phyloP scores from a whole-genome alignment of 371 early-diverging fungal genomes.

The Mucor piriformis region DNA sequence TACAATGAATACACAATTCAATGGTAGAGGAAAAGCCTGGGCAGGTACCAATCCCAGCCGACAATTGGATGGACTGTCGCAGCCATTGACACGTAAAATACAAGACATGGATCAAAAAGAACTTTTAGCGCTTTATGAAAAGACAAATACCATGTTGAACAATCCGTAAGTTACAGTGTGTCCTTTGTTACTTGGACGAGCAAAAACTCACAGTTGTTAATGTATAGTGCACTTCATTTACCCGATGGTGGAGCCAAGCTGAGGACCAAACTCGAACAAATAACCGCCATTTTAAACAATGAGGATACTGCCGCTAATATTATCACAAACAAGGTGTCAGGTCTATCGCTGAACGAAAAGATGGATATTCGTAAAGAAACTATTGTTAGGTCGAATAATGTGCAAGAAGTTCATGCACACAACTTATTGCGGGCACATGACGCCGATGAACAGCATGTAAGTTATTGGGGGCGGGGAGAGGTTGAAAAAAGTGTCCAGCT shows the following conservation, averaged over 20 bases:
- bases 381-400: slow-evolving; percentile 14
- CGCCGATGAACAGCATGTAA: neutral
- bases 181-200: neutral
- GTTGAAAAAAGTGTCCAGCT: neutral
- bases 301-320: slow-evolving; percentile 2
- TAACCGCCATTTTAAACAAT: slow-evolving; percentile 17
- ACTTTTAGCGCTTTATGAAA: slow-evolving; percentile 8
- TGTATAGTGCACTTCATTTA: slow-evolving; percentile 17
- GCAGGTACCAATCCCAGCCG: neutral
- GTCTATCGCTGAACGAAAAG: slow-evolving; percentile 19
- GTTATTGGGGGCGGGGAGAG: neutral
- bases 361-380: slow-evolving; percentile 23
- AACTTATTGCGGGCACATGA: slow-evolving; percentile 18
- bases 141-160: slow-evolving; percentile 28
- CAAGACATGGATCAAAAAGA: slow-evolving; percentile 22
- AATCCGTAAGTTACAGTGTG: slow-evolving; percentile 29
- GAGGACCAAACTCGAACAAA: slow-evolving; percentile 28
- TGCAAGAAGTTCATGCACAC: slow-evolving; percentile 1
- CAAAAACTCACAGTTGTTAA: neutral
- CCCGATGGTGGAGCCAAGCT: slow-evolving; percentile 47
- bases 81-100: slow-evolving; percentile 23
- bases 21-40: slow-evolving; percentile 10
- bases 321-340: slow-evolving; percentile 23
- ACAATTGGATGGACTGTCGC: slow-evolving; percentile 29
- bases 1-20: slow-evolving; percentile 14